phyloP scores from a whole-genome alignment of 2,329 filamentous ascomycete genomes.

The Fusarium nygamai region DNA sequence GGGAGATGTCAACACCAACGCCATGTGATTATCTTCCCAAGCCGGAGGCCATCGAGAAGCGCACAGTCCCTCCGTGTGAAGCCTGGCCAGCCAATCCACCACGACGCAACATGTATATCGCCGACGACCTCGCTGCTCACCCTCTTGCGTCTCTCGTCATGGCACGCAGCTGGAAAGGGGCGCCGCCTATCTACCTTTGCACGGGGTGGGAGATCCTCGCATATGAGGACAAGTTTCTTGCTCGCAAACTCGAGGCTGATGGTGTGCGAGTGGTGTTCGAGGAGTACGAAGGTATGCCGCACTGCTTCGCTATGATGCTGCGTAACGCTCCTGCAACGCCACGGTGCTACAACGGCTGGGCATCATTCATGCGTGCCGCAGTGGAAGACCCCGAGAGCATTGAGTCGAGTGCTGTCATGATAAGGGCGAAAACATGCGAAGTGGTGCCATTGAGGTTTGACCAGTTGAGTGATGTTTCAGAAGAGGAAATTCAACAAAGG shows the following conservation, averaged over 20 bases:
- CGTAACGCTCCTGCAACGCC: slow-evolving; percentile 54
- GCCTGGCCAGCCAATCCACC: slow-evolving; percentile 68
- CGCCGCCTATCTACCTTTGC: slow-evolving; percentile 74
- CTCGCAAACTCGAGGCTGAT: slow-evolving; percentile 63
- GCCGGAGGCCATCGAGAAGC: slow-evolving; percentile 49
- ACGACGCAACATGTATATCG: slow-evolving; percentile 63
- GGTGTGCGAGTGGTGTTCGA: slow-evolving; percentile 72
- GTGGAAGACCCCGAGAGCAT: slow-evolving; percentile 50
- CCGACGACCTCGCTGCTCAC: slow-evolving; percentile 66
- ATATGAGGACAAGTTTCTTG: slow-evolving; percentile 73
- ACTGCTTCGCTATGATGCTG: slow-evolving; percentile 73
- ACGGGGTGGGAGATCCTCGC: slow-evolving; percentile 77
- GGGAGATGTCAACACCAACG: slow-evolving; percentile 41
- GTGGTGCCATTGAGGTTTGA: slow-evolving; percentile 58
- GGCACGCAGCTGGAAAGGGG: slow-evolving; percentile 66
- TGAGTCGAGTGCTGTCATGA: slow-evolving; percentile 53
- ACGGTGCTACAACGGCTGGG: slow-evolving; percentile 66
- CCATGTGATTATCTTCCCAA: slow-evolving; percentile 60
- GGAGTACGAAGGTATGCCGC: slow-evolving; percentile 84
- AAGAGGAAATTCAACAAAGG: slow-evolving; percentile 55
- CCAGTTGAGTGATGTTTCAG: slow-evolving; percentile 54
- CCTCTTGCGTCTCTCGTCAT: slow-evolving; percentile 74
- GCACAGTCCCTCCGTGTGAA: slow-evolving; percentile 55
- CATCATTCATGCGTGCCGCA: slow-evolving; percentile 62
- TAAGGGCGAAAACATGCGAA: slow-evolving; percentile 62